Conservation (phyloP, 371 early-diverging fungal genomes). For the Saksenaea vasiformis region DNA sequence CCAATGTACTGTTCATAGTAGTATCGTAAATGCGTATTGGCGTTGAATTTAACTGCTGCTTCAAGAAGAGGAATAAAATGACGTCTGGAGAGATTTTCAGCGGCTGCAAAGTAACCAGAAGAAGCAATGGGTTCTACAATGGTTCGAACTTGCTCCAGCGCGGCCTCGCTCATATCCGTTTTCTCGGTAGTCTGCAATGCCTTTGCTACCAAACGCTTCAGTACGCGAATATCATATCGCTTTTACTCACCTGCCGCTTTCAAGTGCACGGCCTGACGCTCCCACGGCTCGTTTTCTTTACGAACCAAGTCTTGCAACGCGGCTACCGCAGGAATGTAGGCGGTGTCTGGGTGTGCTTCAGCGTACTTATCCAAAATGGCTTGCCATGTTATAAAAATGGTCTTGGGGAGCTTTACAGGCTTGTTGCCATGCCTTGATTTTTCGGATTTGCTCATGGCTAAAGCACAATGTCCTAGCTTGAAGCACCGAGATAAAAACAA, state of each 20-base stretch:
- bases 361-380: slow-evolving; percentile 13
- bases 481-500: too few relatives aligned
- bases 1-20: slow-evolving; percentile 22
- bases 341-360: background rate
- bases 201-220: background rate
- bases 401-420: slow-evolving; percentile 33
- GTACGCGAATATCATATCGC: background rate
- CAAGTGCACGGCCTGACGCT: slow-evolving; percentile 34
- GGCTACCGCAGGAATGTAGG: slow-evolving; percentile 16
- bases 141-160: slow-evolving; percentile 20
- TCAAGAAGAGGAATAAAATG: slow-evolving; percentile 49
- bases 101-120: slow-evolving; percentile 44
- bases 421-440: slow-evolving; percentile 29
- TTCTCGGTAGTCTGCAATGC: background rate
- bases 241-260: slow-evolving; percentile 30
- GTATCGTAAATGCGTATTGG: slow-evolving; percentile 9
- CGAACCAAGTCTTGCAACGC: slow-evolving; percentile 22
- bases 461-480: too few relatives aligned
- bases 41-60: slow-evolving; percentile 15
- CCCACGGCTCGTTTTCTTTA: slow-evolving; percentile 27
- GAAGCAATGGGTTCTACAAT: slow-evolving; percentile 41
- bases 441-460: slow-evolving; percentile 12
- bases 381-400: slow-evolving; percentile 31
- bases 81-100: slow-evolving; percentile 44
- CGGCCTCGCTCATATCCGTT: slow-evolving; percentile 1